phyloP scores from a whole-genome alignment of 768 basidiomycete genomes.

The Guyanaporus albipodus region DNA sequence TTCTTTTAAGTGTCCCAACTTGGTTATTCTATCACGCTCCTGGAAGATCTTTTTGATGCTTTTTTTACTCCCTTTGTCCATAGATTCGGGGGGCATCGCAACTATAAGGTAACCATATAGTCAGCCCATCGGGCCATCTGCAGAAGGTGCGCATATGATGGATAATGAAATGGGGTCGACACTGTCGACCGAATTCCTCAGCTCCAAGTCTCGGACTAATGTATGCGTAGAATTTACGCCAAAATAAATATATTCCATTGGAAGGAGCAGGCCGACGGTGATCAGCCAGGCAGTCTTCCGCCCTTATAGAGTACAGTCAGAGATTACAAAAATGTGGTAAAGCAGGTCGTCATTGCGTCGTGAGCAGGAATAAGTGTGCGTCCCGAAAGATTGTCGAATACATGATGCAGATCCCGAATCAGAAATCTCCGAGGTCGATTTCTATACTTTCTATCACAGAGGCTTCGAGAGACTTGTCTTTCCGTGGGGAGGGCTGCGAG shows the following conservation, averaged over 20 bases:
- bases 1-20: background rate
- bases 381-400: constrained; percentile 4
- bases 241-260: constrained; percentile 4
- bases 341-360: background rate
- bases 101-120: constrained; percentile 6
- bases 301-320: constrained; percentile 2
- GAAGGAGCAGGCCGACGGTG: background rate
- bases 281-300: constrained; percentile 5
- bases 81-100: constrained; percentile 6
- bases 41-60: background rate
- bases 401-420: constrained; percentile 8
- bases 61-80: background rate
- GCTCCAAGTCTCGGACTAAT: background rate
- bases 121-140: background rate
- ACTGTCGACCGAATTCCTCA: background rate
- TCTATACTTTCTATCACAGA: constrained; percentile 64
- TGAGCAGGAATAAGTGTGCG: constrained; percentile 2
- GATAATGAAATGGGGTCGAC: constrained; percentile 2
- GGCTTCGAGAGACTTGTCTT: constrained; percentile 48
- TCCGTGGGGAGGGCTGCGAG: constrained; percentile 27
- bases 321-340: too few species aligned
- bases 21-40: background rate
- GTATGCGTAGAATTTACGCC: too few species aligned
- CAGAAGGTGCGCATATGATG: background rate
- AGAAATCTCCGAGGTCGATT: constrained; percentile 79